A percentile compares a stretch with the other conserved stretches of the same genome.
These are phyloP conservation scores for Asclepias syriaca DNA, from an alignment of 257 asterid genomes.

Conservation along the genomic window DNA sequence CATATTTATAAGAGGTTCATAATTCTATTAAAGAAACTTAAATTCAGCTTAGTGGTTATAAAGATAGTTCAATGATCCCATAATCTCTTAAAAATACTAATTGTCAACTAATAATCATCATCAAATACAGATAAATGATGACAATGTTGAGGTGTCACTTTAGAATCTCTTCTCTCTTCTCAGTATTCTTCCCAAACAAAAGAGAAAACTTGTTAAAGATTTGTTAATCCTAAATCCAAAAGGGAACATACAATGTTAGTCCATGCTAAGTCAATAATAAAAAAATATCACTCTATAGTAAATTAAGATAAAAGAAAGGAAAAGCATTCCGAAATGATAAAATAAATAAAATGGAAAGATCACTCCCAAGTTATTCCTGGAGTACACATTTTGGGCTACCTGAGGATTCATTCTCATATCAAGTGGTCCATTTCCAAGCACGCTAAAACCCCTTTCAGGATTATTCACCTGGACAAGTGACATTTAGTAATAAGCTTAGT, in stretches of 20 bases:
- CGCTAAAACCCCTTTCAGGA: slow-evolving; percentile 89
- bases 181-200: neutral
- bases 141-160: too few species aligned
- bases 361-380: neutral
- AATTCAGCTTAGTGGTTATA: too few species aligned
- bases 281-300: neutral
- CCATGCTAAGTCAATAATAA: neutral
- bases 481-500: neutral
- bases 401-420: slow-evolving; percentile 98
- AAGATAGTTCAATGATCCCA: too few species aligned
- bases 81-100: too few species aligned
- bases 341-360: neutral
- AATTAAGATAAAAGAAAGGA: neutral
- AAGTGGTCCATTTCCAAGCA: slow-evolving; percentile 85
- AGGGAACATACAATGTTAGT: neutral
- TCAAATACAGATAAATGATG: too few species aligned
- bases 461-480: slow-evolving; percentile 59
- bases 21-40: too few species aligned
- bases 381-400: slow-evolving; percentile 35
- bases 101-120: too few species aligned
- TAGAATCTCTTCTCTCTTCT: neutral
- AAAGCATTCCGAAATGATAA: neutral
- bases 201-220: neutral
- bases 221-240: neutral
- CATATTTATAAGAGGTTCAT: too few species aligned